Evolutionary conservation across 768 basidiomycete species (phyloP).

Genomic region (Gelatoporia subvermispora): DNA sequence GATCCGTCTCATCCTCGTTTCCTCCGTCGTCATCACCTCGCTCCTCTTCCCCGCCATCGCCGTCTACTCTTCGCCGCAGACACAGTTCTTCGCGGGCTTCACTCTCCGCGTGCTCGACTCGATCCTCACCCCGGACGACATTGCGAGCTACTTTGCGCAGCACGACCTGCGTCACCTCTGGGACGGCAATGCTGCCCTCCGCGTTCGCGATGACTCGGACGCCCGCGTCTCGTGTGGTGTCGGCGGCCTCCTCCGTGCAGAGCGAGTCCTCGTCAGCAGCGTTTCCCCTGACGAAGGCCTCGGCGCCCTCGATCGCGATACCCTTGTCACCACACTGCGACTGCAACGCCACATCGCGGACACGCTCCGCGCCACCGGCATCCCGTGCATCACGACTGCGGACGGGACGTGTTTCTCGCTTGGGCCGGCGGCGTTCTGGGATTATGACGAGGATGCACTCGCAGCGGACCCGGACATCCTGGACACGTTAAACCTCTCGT

Average conservation of each 20-base stretch:
- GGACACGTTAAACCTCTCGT: conserved; percentile 47
- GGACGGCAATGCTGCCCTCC: conserved; percentile 59
- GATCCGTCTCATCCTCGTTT: conserved; percentile 83
- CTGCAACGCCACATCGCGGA: conserved; percentile 57
- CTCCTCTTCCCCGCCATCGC: conserved; percentile 89
- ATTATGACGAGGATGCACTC: conserved; percentile 51
- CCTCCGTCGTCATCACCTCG: conserved; percentile 81
- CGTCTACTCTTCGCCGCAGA: conserved; percentile 71
- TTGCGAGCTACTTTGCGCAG: conserved; percentile 49
- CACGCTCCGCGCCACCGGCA: conserved; percentile 32
- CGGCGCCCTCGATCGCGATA: conserved; percentile 54
- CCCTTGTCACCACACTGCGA: conserved; percentile 57
- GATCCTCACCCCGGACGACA: conserved; percentile 48
- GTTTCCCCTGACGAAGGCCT: conserved; percentile 28
- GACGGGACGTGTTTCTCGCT: conserved; percentile 61
- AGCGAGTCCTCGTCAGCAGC: conserved; percentile 70
- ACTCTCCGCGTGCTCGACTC: conserved; percentile 57
- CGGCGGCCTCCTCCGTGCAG: conserved; percentile 68
- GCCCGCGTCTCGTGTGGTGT: conserved; percentile 66
- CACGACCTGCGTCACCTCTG: conserved; percentile 69
- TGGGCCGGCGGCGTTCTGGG: conserved; percentile 75
- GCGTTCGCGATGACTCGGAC: conserved; percentile 64
- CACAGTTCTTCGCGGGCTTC: conserved; percentile 50
- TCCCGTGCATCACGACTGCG: conserved; percentile 50
- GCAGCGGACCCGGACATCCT: conserved; percentile 51